Conservation (phyloP, 306 rosid species). For the Fragaria ananassa region DNA sequence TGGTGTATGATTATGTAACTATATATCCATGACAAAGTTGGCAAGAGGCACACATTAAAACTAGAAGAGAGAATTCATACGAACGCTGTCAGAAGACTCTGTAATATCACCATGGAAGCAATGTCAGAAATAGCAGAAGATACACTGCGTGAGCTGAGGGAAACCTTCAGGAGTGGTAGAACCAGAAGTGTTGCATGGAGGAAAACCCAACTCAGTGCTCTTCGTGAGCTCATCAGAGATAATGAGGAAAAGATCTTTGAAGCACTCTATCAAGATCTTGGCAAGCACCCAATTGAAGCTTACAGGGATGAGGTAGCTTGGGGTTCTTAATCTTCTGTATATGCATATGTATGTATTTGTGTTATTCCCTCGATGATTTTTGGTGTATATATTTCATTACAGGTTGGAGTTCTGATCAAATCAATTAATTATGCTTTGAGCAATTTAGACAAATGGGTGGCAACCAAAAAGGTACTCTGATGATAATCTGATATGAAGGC, state of each 20-base stretch:
- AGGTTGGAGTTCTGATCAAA: slow-evolving; percentile 73
- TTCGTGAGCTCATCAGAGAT: slow-evolving; percentile 53
- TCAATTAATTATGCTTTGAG: slow-evolving; percentile 41
- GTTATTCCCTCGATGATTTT: neutral
- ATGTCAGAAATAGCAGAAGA: slow-evolving; percentile 27
- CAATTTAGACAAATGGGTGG: slow-evolving; percentile 68
- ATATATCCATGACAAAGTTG: neutral
- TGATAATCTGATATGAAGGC: neutral
- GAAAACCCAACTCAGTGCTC: slow-evolving; percentile 55
- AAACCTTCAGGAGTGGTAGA: slow-evolving; percentile 52
- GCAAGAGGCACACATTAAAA: neutral
- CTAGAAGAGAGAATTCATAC: neutral
- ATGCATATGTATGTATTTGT: neutral
- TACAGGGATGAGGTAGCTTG: slow-evolving; percentile 71
- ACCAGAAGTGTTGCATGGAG: slow-evolving; percentile 71
- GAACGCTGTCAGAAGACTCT: neutral
- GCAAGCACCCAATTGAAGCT: slow-evolving; percentile 70
- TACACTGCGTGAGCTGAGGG: slow-evolving; percentile 40
- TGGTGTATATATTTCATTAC: neutral
- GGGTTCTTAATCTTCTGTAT: neutral
- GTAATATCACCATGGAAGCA: slow-evolving; percentile 20
- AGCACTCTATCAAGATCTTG: slow-evolving; percentile 79
- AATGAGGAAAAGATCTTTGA: slow-evolving; percentile 50
- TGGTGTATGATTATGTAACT: neutral
- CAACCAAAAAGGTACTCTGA: slow-evolving; percentile 48